Percentiles rank a stretch among this genome's conserved stretches.
phyloP scores from a whole-genome alignment of 306 rosid genomes.

The Hippophae tibetana region DNA sequence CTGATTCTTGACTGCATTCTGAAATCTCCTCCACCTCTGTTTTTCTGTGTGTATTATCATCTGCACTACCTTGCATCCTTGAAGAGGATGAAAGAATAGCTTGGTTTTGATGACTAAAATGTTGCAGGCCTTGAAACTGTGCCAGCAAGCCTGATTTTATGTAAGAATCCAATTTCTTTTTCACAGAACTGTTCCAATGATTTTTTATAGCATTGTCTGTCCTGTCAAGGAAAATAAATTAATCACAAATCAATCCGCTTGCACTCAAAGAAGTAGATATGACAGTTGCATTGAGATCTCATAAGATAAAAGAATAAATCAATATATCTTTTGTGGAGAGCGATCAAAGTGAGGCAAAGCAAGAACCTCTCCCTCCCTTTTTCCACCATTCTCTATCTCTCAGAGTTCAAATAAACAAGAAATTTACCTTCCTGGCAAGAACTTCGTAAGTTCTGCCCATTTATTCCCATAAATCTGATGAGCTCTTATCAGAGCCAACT shows the following conservation, averaged over 20 bases:
- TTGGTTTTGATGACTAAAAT: conserved; percentile 44
- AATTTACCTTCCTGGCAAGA: conserved; percentile 83
- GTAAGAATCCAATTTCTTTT: conserved; percentile 95
- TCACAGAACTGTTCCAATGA: conserved; percentile 99
- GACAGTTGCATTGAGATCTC: background rate
- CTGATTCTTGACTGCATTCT: conserved; percentile 84
- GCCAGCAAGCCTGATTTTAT: conserved; percentile 79
- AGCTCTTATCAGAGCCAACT: conserved; percentile 81
- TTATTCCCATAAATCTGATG: conserved; percentile 87
- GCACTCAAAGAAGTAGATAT: too few relatives aligned
- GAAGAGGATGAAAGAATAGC: conserved; percentile 48
- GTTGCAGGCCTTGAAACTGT: conserved; percentile 54
- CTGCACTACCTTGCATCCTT: conserved; percentile 58
- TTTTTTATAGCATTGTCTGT: conserved; percentile 98
- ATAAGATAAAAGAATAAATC: background rate
- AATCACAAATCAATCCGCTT: too few relatives aligned
- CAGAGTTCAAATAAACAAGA: background rate
- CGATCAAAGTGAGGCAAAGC: too few relatives aligned
- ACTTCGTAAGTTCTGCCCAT: conserved; percentile 95
- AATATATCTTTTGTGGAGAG: too few relatives aligned
- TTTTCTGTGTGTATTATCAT: conserved; percentile 53
- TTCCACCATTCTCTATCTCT: too few relatives aligned
- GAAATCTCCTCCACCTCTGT: conserved; percentile 69
- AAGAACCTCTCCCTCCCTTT: too few relatives aligned
- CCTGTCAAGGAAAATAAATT: conserved; percentile 40